A percentile compares a stretch with the other conserved stretches of the same genome.
These are phyloP conservation scores for Hibiscus trionum DNA, from an alignment of 345 rosid species.

Conservation along the genomic window DNA sequence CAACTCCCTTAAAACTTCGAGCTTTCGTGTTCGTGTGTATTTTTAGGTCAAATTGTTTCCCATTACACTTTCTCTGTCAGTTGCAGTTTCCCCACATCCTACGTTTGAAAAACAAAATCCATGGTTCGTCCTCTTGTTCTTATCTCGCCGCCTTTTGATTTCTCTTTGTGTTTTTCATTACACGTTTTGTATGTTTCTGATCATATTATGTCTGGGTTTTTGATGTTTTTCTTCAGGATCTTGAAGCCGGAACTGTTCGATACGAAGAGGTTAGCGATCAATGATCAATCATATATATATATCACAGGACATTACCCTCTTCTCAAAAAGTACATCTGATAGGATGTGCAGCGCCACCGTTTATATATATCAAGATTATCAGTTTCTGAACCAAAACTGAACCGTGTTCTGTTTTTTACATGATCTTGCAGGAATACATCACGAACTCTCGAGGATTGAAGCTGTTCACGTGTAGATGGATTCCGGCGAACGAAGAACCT, in stretches of 20 bases:
- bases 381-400: background rate
- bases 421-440: conserved; percentile 37
- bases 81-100: background rate
- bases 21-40: background rate
- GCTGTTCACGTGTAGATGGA: conserved; percentile 77
- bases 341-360: no score
- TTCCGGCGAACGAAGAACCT: conserved; percentile 43
- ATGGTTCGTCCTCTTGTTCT: background rate
- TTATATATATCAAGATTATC: no score
- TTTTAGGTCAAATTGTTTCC: background rate
- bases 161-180: background rate
- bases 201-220: background rate
- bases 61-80: background rate
- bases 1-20: background rate
- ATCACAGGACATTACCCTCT: no score
- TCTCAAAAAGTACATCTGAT: no score
- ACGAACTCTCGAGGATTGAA: conserved; percentile 48
- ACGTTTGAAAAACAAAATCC: background rate
- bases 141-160: background rate
- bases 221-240: background rate
- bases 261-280: conserved; percentile 1
- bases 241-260: background rate
- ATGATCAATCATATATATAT: background rate
- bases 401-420: background rate
- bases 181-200: background rate